phyloP scores from a whole-genome alignment of 2,329 filamentous ascomycete genomes.

The Curvularia verruculosa region DNA sequence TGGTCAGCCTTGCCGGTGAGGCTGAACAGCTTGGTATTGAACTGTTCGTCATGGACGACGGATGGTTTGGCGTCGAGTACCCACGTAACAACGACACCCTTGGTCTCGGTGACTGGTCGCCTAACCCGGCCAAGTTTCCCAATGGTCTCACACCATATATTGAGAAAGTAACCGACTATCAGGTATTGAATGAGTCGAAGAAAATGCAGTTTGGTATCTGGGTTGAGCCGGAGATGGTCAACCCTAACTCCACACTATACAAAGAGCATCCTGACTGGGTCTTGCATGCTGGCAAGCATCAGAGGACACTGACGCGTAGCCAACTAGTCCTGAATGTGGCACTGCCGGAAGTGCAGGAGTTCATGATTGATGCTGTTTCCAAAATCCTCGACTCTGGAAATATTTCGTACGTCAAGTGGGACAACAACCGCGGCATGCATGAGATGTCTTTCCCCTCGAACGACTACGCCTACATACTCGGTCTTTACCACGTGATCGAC shows the following conservation, averaged over 20 bases:
- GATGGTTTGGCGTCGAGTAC: slow-evolving; percentile 70
- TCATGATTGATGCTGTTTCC: slow-evolving; percentile 63
- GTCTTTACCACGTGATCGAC: slow-evolving; percentile 67
- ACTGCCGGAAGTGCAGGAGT: slow-evolving; percentile 67
- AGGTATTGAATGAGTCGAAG: slow-evolving; percentile 54
- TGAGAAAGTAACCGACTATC: slow-evolving; percentile 56
- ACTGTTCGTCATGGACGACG: slow-evolving; percentile 70
- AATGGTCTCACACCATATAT: slow-evolving; percentile 62
- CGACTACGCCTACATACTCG: slow-evolving; percentile 66
- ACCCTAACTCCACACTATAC: slow-evolving; percentile 66
- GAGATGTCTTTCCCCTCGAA: slow-evolving; percentile 62
- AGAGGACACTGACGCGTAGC: slow-evolving; percentile 61
- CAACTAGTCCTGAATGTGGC: slow-evolving; percentile 68
- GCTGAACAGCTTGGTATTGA: slow-evolving; percentile 65
- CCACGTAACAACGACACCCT: slow-evolving; percentile 63
- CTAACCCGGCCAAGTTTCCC: slow-evolving; percentile 65
- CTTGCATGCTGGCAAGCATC: slow-evolving; percentile 62
- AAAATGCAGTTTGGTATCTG: slow-evolving; percentile 67
- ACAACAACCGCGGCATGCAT: slow-evolving; percentile 70
- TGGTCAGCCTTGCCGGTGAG: slow-evolving; percentile 62
- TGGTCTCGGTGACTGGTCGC: slow-evolving; percentile 68
- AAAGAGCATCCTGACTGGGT: slow-evolving; percentile 68
- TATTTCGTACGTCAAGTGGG: slow-evolving; percentile 70
- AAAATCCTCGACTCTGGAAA: slow-evolving; percentile 60
- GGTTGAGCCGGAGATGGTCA: slow-evolving; percentile 73